These are phyloP conservation scores for Kazachstania taianensis DNA, from an alignment of 805 yeast genomes.

Conservation along the genomic window DNA sequence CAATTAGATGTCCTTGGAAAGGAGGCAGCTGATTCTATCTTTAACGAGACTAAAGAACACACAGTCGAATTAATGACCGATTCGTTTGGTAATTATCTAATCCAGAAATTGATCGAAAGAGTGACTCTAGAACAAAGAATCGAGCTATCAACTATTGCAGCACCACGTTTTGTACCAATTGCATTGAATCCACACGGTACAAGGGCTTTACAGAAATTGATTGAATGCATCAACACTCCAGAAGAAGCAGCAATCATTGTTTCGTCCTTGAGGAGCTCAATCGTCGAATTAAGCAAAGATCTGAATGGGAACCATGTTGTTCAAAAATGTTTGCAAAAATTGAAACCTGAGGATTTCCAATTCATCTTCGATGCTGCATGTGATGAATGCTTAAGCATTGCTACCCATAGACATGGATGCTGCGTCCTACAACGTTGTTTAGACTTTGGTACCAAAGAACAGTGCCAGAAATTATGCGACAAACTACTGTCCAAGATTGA, in stretches of 20 bases:
- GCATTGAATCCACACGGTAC: slow-evolving; percentile 95
- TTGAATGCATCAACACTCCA: slow-evolving; percentile 65
- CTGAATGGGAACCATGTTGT: slow-evolving; percentile 83
- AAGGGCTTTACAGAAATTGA: slow-evolving; percentile 84
- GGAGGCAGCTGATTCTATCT: slow-evolving; percentile 64
- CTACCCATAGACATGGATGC: slow-evolving; percentile 95
- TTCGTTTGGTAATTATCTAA: slow-evolving; percentile 93
- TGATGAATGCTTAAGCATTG: slow-evolving; percentile 62
- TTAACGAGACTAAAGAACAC: slow-evolving; percentile 66
- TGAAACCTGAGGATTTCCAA: slow-evolving; percentile 60
- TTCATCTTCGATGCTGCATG: slow-evolving; percentile 85
- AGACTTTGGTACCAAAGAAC: slow-evolving; percentile 71
- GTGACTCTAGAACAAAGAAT: slow-evolving; percentile 63
- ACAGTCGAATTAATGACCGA: slow-evolving; percentile 85
- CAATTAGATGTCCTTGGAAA: slow-evolving; percentile 60
- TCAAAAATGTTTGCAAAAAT: slow-evolving; percentile 77
- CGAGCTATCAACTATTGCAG: slow-evolving; percentile 56
- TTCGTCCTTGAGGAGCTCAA: slow-evolving; percentile 51
- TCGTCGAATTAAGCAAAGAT: slow-evolving; percentile 75
- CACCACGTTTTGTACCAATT: slow-evolving; percentile 63
- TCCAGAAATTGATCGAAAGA: slow-evolving; percentile 81
- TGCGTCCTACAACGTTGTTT: slow-evolving; percentile 92
- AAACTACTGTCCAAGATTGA: slow-evolving; percentile 62
- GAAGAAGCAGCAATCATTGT: slow-evolving; percentile 64
- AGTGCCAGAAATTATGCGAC: slow-evolving; percentile 55